Evolutionary conservation across 768 basidiomycete genomes (phyloP).

Genomic region (Leccinellum luteum): DNA sequence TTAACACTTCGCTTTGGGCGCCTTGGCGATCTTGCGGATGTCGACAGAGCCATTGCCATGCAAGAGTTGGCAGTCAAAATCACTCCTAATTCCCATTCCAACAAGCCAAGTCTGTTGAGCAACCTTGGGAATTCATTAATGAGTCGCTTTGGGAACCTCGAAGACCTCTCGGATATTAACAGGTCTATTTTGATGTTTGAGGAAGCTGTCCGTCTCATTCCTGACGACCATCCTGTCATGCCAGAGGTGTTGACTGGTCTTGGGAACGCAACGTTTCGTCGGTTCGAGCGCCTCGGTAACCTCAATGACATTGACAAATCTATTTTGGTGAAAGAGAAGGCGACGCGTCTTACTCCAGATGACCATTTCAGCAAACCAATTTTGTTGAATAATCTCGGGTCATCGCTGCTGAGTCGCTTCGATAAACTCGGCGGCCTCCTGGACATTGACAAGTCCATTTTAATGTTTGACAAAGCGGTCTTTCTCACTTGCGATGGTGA

Average conservation of each 20-base stretch:
- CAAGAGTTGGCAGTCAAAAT: not conserved
- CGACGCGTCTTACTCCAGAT: not conserved
- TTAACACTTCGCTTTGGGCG: not conserved
- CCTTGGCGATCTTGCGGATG: not conserved
- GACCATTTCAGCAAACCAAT: not conserved
- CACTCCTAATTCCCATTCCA: not conserved
- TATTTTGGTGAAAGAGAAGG: not conserved
- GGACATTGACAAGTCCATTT: not conserved
- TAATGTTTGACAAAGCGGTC: not conserved
- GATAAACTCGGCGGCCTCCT: not conserved
- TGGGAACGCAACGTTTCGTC: not conserved
- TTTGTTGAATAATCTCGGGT: not conserved
- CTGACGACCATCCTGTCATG: not conserved
- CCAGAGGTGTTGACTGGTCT: not conserved
- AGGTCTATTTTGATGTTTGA: not conserved
- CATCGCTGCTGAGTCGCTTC: not conserved
- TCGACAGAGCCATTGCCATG: not conserved
- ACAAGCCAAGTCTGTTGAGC: not conserved
- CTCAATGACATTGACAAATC: not conserved
- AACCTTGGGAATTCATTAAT: not conserved
- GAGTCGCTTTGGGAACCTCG: not conserved
- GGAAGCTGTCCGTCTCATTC: not conserved
- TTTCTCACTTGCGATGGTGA: not conserved
- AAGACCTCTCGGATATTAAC: not conserved
- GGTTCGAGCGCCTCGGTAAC: not conserved